phyloP scores from a whole-genome alignment of 108 stramenopile species.

The Conticribra weissflogii region DNA sequence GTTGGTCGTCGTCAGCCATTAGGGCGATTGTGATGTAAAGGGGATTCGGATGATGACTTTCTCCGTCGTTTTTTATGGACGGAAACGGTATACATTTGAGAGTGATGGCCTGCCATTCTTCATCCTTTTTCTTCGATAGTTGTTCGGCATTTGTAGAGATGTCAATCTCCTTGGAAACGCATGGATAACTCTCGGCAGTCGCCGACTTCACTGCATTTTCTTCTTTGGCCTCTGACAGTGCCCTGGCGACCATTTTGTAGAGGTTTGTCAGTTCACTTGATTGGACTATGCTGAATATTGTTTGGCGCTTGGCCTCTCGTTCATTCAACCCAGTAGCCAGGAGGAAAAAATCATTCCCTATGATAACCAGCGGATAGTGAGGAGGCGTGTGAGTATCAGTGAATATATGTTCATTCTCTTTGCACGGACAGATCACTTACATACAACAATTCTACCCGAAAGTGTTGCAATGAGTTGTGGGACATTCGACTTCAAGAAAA shows the following conservation, averaged over 20 bases:
- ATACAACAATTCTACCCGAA: slow-evolving; percentile 75
- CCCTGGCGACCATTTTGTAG: slow-evolving; percentile 75
- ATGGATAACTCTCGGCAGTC: not conserved
- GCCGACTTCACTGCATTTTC: slow-evolving; percentile 1
- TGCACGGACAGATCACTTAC: slow-evolving; percentile 50
- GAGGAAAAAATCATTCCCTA: slow-evolving; percentile 82
- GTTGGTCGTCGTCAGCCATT: slow-evolving; percentile 69
- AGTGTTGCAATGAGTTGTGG: slow-evolving; percentile 84
- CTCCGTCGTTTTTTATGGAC: slow-evolving; percentile 17
- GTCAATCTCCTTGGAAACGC: not conserved
- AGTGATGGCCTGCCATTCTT: slow-evolving; percentile 41
- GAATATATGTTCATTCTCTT: no score
- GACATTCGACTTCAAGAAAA: slow-evolving; percentile 75
- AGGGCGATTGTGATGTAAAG: slow-evolving; percentile 56
- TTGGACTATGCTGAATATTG: slow-evolving; percentile 82
- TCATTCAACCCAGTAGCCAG: slow-evolving; percentile 60
- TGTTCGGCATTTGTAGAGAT: slow-evolving; percentile 4
- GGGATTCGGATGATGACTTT: slow-evolving; percentile 22
- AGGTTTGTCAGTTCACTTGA: slow-evolving; percentile 72
- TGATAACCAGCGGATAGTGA: no score
- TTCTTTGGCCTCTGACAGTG: slow-evolving; percentile 42
- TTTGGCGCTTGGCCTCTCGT: slow-evolving; percentile 59
- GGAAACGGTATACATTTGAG: slow-evolving; percentile 31
- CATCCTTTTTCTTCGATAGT: not conserved
- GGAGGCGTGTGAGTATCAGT: no score